Evolutionary conservation across 139 green algal genomes (phyloP).

Genomic region (Haematococcus lacustris): DNA sequence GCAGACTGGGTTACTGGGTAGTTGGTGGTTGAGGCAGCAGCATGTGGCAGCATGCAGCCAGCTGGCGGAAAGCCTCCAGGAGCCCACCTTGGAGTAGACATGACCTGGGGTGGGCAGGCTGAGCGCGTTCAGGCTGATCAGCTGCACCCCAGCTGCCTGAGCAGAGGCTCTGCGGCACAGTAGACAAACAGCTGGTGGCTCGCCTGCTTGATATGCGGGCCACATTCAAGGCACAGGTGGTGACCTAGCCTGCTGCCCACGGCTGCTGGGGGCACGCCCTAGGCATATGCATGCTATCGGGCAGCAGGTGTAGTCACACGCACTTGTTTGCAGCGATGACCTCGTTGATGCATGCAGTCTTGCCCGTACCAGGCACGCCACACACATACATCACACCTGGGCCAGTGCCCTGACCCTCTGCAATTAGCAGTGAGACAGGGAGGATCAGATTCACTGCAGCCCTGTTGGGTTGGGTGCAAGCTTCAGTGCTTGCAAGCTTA

Average conservation of each 20-base stretch:
- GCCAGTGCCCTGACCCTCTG: constrained; percentile 4
- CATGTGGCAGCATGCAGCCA: not conserved
- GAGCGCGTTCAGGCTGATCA: constrained; percentile 89
- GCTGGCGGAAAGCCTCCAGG: not conserved
- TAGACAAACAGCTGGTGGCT: too few species aligned
- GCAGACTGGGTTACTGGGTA: not conserved
- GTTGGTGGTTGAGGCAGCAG: not conserved
- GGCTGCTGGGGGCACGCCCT: too few species aligned
- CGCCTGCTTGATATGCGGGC: too few species aligned
- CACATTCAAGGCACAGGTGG: too few species aligned
- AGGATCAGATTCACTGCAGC: too few species aligned
- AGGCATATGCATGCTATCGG: too few species aligned
- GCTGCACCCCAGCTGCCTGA: constrained; percentile 11
- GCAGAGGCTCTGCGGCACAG: not conserved
- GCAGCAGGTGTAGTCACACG: too few species aligned
- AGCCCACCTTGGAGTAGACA: constrained; percentile 60
- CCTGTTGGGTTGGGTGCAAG: too few species aligned
- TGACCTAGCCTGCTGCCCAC: too few species aligned
- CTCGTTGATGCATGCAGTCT: constrained; percentile 87
- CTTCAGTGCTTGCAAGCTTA: too few species aligned
- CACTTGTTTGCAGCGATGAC: too few species aligned
- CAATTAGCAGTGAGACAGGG: too few species aligned
- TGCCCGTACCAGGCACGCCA: constrained; percentile 94
- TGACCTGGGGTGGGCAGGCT: constrained; percentile 80
- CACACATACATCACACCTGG: constrained; percentile 87